phyloP scores from a whole-genome alignment of 192 early-diverging fungal genomes.

The Phlyctochytrium arcticum region DNA sequence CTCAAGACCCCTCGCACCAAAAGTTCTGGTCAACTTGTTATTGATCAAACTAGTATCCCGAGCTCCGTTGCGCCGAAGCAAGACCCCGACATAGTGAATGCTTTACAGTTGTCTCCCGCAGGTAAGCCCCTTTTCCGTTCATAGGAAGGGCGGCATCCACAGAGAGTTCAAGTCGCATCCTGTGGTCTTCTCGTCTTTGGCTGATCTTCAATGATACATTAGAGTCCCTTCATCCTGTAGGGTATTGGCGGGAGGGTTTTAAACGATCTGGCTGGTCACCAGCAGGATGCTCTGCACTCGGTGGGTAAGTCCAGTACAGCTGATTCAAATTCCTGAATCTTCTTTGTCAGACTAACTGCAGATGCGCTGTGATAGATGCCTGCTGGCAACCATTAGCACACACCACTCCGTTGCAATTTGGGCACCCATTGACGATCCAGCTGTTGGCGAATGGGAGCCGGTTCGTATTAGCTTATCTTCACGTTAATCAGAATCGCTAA shows the following conservation, averaged over 20 bases:
- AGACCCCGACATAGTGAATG: not conserved
- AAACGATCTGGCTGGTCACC: conserved; percentile 14
- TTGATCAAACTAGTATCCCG: not conserved
- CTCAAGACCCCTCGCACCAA: not conserved
- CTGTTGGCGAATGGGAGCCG: conserved; percentile 5
- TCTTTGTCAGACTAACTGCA: no score
- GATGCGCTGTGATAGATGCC: conserved; percentile 12
- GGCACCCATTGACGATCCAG: conserved; percentile 11
- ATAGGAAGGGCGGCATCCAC: no score
- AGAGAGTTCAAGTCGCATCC: no score
- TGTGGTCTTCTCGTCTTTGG: no score
- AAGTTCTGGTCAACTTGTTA: not conserved
- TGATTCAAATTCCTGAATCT: not conserved
- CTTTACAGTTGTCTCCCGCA: not conserved
- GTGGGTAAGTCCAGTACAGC: not conserved
- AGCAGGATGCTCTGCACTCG: not conserved
- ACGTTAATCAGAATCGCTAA: no score
- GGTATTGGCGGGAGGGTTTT: conserved; percentile 15
- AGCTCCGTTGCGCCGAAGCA: not conserved
- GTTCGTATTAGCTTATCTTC: no score
- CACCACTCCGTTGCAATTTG: conserved; percentile 11
- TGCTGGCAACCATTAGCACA: conserved; percentile 16
- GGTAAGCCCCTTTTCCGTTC: no score
- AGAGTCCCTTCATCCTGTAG: no score
- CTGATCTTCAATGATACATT: no score